Conservation (phyloP, 2,329 filamentous ascomycete species). For the Seiridium cupressi region DNA sequence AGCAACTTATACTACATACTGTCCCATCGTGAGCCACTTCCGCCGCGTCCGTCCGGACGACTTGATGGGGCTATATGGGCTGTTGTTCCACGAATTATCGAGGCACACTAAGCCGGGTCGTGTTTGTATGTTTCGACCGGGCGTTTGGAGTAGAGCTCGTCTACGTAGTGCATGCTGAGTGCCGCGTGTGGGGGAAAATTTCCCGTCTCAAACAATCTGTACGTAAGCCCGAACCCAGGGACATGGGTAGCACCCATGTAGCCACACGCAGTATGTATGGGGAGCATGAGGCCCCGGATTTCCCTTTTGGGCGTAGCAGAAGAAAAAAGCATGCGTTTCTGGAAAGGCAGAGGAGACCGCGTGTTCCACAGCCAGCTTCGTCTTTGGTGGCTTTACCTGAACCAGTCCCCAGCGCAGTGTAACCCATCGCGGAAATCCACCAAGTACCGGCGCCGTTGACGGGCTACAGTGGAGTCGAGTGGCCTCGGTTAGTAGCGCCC, state of each 20-base stretch:
- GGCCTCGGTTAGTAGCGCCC: background rate
- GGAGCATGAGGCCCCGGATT: constrained; percentile 6
- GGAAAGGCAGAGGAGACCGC: background rate
- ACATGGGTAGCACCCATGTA: background rate
- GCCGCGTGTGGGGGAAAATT: constrained; percentile 6
- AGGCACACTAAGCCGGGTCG: background rate
- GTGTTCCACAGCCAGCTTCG: background rate
- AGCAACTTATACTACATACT: background rate
- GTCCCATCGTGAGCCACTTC: background rate
- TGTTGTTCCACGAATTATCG: constrained; percentile 7
- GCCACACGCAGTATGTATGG: background rate
- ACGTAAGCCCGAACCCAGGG: background rate
- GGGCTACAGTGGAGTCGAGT: background rate
- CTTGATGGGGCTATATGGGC: background rate
- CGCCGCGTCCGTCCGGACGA: background rate
- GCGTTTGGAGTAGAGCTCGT: constrained; percentile 7
- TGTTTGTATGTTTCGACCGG: background rate
- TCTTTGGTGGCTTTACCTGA: background rate
- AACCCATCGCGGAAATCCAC: background rate
- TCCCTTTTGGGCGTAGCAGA: background rate
- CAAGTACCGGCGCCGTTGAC: background rate
- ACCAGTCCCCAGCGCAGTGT: background rate
- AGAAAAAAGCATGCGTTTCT: background rate
- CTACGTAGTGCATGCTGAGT: background rate
- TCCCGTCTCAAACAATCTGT: background rate